Conservation (phyloP, 768 basidiomycete species). For the Boletus tylopilopsis region DNA sequence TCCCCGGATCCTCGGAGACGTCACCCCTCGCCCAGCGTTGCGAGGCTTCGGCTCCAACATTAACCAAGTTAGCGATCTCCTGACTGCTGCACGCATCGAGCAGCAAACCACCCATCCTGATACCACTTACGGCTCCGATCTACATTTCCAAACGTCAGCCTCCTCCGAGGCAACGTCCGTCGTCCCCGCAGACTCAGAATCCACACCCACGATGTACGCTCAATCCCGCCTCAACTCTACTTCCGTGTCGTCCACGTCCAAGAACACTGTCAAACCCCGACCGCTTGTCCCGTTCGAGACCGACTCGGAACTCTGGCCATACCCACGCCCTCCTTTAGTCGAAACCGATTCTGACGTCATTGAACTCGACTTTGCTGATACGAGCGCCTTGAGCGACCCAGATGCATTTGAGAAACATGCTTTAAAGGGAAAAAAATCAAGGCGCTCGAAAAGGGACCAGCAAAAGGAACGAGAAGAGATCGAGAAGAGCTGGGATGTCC, state of each 20-base stretch:
- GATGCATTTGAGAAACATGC: conserved; percentile 44
- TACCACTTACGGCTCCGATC: conserved; percentile 1
- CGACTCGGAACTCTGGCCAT: conserved; percentile 71
- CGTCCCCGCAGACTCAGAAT: conserved; percentile 1
- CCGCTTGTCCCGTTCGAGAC: conserved; percentile 58
- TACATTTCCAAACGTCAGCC: conserved; percentile 2
- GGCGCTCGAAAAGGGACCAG: conserved; percentile 32
- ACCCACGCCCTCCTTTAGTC: conserved; percentile 46
- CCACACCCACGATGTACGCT: conserved; percentile 12
- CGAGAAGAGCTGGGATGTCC: conserved; percentile 62
- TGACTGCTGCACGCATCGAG: conserved; percentile 23
- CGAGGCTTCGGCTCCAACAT: conserved; percentile 35
- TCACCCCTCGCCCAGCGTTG: conserved; percentile 56
- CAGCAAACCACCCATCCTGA: conserved; percentile 13
- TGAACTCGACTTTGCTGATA: conserved; percentile 74
- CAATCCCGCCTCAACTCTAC: conserved; percentile 6
- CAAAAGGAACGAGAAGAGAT: conserved; percentile 44
- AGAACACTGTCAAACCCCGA: conserved; percentile 29
- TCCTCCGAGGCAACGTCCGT: conserved; percentile 1
- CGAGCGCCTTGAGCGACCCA: conserved; percentile 66
- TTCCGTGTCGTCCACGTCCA: conserved; percentile 11
- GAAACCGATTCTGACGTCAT: conserved; percentile 54
- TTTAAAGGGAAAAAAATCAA: conserved; percentile 24
- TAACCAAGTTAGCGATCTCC: conserved; percentile 26
- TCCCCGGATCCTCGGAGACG: conserved; percentile 40